Base-by-base conservation (phyloP, 768 basidiomycete species). In the Collybia sp. region DNA sequence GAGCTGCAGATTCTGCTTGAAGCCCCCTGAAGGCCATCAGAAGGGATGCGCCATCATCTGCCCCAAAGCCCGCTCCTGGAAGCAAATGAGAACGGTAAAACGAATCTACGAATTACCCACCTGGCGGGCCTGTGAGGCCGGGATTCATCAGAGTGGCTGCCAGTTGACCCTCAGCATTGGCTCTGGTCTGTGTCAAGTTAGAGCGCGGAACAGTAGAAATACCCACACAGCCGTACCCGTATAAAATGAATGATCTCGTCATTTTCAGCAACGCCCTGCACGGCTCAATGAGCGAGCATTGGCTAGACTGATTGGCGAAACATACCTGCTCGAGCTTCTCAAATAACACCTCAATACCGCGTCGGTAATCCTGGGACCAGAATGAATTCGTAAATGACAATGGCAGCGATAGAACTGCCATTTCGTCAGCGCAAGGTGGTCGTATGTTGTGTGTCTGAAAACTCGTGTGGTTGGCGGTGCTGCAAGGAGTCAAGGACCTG, bases 371-470 rank as follows among this genome's bases (percentile, higher is more conserved):
- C 62, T 90, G 85, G 12, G 92, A 80, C 93, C 93, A 96, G 71
- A 96, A 96, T 25, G 92, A 93, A 64, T 95, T 94, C 46, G 76
- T 81, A 62, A 96, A 96, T 12, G 79, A 78, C 48, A 91, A 73
- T n/a, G 93, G 93, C 58, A 94, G 80, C 37, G 91, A 88, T 51
- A 95, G 69, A 53, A 90, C 86, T 51, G 91, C 86, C 93, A 94
- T 93, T 59, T 25, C 25, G 25, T 25, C 25, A 25, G 25, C 8
- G 25, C 25, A 25, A 25, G 25, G 25, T 25, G 25, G 25, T 4
- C 25, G 25, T 25, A 8, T 25, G 32, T 39, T 46, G 40, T 33
- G n/a, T 46, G 41, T 40, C 40, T 12, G 11, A 18, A 25, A 25
- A 25, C 25, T 25, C 25, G 25, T 25, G n/a, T 18, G 18, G n/a